These are phyloP conservation scores for Thelonectria blattea DNA, from an alignment of 2,329 filamentous ascomycete species.

Conservation along the genomic window DNA sequence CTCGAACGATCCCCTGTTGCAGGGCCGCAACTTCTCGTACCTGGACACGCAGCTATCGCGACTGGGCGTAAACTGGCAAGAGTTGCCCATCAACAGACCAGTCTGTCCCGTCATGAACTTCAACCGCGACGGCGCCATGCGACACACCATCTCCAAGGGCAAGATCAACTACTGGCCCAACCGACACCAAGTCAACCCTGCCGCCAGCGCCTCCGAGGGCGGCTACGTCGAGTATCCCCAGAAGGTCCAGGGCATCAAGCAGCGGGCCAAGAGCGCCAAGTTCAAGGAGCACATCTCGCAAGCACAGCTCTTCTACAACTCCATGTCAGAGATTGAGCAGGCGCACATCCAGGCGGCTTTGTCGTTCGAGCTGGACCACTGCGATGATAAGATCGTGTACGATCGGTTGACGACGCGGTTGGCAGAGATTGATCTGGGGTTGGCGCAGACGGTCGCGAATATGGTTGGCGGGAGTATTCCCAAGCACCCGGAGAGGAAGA, in stretches of 20 bases:
- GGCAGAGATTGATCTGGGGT: conserved; percentile 72
- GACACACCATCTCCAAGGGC: conserved; percentile 74
- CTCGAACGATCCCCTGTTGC: conserved; percentile 75
- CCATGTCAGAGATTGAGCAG: conserved; percentile 70
- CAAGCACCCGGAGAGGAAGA: conserved; percentile 56
- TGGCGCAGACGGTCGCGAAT: conserved; percentile 72
- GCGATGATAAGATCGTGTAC: conserved; percentile 79
- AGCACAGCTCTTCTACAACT: conserved; percentile 85
- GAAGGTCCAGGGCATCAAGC: conserved; percentile 73
- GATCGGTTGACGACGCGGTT: conserved; percentile 71
- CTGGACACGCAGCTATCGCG: conserved; percentile 16
- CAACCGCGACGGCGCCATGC: conserved; percentile 75
- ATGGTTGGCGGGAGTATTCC: conserved; percentile 71
- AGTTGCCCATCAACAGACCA: conserved; percentile 78
- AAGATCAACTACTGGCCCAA: conserved; percentile 70
- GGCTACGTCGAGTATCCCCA: conserved; percentile 71
- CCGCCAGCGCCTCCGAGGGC: conserved; percentile 66
- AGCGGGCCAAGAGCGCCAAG: conserved; percentile 71
- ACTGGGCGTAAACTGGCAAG: conserved; percentile 73
- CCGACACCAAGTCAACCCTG: conserved; percentile 68
- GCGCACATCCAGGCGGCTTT: conserved; percentile 74
- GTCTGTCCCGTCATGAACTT: conserved; percentile 78
- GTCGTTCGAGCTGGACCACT: conserved; percentile 81
- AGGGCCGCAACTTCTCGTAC: conserved; percentile 75
- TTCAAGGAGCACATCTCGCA: conserved; percentile 81